Conservation (phyloP, 2,329 filamentous ascomycete genomes). For the Diaporthe velutina region DNA sequence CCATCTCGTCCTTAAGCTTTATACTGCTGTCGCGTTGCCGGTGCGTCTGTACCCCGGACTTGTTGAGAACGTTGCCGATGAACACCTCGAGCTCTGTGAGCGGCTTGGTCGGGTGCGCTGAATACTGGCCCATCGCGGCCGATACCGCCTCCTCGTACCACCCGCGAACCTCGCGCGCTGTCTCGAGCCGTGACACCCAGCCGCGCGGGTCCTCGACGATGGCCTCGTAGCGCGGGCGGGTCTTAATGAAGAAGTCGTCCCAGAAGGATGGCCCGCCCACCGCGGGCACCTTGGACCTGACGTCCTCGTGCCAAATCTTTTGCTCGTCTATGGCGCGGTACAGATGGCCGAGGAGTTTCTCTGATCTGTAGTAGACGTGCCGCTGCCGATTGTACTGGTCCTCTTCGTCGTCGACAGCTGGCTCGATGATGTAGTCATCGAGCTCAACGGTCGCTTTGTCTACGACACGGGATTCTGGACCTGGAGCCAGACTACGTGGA, state of each 20-base stretch:
- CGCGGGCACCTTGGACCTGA: conserved; percentile 49
- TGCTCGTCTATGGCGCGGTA: conserved; percentile 81
- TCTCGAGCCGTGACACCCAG: conserved; percentile 50
- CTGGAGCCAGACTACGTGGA: conserved; percentile 60
- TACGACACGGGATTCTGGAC: conserved; percentile 59
- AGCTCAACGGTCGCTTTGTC: conserved; percentile 59
- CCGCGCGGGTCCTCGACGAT: conserved; percentile 41
- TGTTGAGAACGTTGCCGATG: conserved; percentile 68
- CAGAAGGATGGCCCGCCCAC: conserved; percentile 55
- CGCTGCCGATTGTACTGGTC: conserved; percentile 58
- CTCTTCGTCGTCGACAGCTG: conserved; percentile 56
- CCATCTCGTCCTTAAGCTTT: conserved; percentile 65
- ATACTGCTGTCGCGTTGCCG: conserved; percentile 65
- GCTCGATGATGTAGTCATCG: conserved; percentile 46
- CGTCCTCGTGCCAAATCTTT: conserved; percentile 70
- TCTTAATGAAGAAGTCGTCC: conserved; percentile 53
- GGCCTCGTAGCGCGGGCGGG: conserved; percentile 46
- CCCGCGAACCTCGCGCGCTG: conserved; percentile 56
- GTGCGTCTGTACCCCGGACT: conserved; percentile 60
- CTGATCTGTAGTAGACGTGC: conserved; percentile 73
- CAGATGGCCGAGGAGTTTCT: conserved; percentile 77
- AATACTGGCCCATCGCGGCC: conserved; percentile 56
- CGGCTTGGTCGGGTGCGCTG: conserved; percentile 58
- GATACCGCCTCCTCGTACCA: conserved; percentile 60
- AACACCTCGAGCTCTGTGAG: conserved; percentile 68